Percentiles rank a stretch among this genome's conserved stretches.
Conservation (phyloP, 352 stramenopile species). For the Chrysophaeum taylorii region DNA sequence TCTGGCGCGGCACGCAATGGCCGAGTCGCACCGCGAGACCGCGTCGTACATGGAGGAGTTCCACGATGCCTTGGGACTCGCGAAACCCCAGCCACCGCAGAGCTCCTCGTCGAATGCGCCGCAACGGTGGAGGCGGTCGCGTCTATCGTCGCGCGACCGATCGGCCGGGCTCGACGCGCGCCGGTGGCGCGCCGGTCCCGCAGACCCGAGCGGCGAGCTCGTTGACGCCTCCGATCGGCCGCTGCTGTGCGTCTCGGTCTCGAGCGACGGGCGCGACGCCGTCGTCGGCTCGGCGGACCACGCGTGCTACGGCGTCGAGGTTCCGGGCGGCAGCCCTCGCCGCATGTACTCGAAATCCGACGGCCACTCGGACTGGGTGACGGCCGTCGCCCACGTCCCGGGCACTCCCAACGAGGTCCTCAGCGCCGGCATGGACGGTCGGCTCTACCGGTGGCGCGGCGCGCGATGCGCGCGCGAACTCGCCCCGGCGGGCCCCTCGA, state of each 20-base stretch:
- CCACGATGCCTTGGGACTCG: neutral
- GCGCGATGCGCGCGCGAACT: neutral
- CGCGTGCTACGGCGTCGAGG: constrained; percentile 2
- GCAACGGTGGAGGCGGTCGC: neutral
- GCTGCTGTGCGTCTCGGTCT: neutral
- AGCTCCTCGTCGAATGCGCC: neutral
- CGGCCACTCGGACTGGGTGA: constrained; percentile 7
- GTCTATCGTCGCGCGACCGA: neutral
- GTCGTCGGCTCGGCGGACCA: constrained; percentile 5
- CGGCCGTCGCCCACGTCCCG: neutral
- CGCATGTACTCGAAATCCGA: neutral
- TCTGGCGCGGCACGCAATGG: neutral
- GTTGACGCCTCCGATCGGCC: constrained; percentile 5
- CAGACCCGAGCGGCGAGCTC: constrained; percentile 1
- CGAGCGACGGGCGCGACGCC: neutral
- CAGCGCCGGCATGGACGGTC: neutral
- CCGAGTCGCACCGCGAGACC: neutral
- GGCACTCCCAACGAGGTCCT: neutral
- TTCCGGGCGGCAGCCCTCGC: neutral
- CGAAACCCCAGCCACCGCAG: no score
- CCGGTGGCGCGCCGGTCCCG: neutral
- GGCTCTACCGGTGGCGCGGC: neutral
- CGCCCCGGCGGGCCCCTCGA: neutral
- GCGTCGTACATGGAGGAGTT: constrained; percentile 1
- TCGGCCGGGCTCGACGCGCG: neutral